Percentiles rank a stretch among this genome's conserved stretches.
phyloP scores from a whole-genome alignment of 352 stramenopile species.

The Pythium sp. region DNA sequence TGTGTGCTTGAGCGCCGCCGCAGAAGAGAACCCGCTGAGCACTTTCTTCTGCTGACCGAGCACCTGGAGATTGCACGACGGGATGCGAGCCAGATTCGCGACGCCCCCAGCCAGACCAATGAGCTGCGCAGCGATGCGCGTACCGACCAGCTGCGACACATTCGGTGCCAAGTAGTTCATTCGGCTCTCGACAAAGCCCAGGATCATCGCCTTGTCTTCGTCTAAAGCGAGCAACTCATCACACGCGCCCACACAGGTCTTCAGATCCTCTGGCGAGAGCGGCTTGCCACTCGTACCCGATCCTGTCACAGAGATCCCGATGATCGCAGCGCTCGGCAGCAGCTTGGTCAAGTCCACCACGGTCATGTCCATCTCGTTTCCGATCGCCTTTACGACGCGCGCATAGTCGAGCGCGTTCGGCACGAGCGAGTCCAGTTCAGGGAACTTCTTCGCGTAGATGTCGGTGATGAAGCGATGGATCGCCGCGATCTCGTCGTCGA shows the following conservation, averaged over 20 bases:
- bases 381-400: conserved; percentile 89
- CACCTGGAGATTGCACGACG: conserved; percentile 97
- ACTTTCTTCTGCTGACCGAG: conserved; percentile 94
- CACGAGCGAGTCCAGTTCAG: conserved; percentile 93
- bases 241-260: conserved; percentile 70
- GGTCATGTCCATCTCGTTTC: conserved; percentile 94
- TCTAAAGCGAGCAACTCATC: conserved; percentile 88
- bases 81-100: conserved; percentile 92
- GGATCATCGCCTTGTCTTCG: conserved; percentile 82
- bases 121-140: conserved; percentile 92
- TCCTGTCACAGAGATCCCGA: conserved; percentile 93
- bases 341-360: conserved; percentile 88
- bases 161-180: conserved; percentile 95
- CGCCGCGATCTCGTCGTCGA: conserved; percentile 91
- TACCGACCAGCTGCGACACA: conserved; percentile 92
- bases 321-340: conserved; percentile 91
- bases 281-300: conserved; percentile 89
- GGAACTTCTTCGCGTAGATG: conserved; percentile 93
- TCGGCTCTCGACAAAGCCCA: conserved; percentile 90
- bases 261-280: conserved; percentile 67
- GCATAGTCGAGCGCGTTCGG: conserved; percentile 92
- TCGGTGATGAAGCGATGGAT: conserved; percentile 91
- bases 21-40: conserved; percentile 86
- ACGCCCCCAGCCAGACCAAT: conserved; percentile 95
- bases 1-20: conserved; percentile 86